These are phyloP conservation scores for Candida coleopterorum DNA, from an alignment of 805 yeast genomes.

Conservation along the genomic window DNA sequence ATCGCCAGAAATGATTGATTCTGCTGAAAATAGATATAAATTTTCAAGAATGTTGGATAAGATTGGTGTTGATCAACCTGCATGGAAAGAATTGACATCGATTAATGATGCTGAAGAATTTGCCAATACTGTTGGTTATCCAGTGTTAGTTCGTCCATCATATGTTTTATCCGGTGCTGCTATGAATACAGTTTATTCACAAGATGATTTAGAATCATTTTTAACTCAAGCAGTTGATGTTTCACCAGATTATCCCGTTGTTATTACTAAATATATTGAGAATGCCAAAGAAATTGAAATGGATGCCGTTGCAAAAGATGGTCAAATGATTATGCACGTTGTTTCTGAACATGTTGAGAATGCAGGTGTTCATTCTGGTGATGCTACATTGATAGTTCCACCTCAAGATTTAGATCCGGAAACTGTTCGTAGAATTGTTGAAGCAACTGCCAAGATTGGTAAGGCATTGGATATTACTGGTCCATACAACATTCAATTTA, in stretches of 20 bases:
- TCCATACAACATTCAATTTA: conserved; percentile 95
- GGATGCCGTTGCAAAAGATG: conserved; percentile 97
- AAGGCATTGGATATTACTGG: conserved; percentile 93
- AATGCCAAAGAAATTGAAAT: conserved; percentile 97
- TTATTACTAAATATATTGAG: conserved; percentile 93
- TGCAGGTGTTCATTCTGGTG: conserved; percentile 99
- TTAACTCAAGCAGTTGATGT: conserved; percentile 94
- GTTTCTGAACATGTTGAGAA: conserved; percentile 98
- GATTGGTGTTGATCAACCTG: conserved; percentile 97
- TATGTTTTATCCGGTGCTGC: conserved; percentile 98
- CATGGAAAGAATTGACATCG: conserved; percentile 96
- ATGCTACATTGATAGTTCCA: conserved; percentile 94
- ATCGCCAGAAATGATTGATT: conserved; percentile 96
- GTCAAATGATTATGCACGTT: conserved; percentile 93
- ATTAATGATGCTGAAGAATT: conserved; percentile 87
- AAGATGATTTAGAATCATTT: conserved; percentile 81
- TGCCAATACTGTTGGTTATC: conserved; percentile 87
- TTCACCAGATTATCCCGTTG: conserved; percentile 97
- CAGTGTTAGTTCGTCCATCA: conserved; percentile 96
- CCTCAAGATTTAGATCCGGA: conserved; percentile 93
- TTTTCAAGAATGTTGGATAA: conserved; percentile 95
- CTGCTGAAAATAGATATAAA: conserved; percentile 97
- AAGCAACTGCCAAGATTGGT: conserved; percentile 94
- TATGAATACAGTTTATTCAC: conserved; percentile 92
- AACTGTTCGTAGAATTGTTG: conserved; percentile 86